phyloP scores from a whole-genome alignment of 768 basidiomycete species.

The Amanita polypyramis region DNA sequence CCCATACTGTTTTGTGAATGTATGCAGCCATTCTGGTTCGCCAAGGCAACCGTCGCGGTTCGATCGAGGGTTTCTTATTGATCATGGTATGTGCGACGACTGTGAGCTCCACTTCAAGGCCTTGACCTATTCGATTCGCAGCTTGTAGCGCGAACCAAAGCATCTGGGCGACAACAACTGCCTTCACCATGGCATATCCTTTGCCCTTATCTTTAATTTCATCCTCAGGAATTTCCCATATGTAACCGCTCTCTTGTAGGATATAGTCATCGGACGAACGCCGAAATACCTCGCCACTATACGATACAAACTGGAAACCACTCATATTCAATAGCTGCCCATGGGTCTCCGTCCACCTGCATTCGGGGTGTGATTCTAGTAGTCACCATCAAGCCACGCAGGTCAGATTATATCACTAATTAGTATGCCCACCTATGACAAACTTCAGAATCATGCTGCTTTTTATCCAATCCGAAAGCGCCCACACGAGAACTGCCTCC shows the following conservation, averaged over 20 bases:
- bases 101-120: slow-evolving; percentile 19
- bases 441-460: background rate
- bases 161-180: slow-evolving; percentile 17
- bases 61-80: slow-evolving; percentile 6
- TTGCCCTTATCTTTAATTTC: slow-evolving; percentile 20
- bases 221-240: slow-evolving; percentile 8
- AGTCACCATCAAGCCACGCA: background rate
- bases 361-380: background rate
- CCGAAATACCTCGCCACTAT: background rate
- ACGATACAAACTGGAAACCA: background rate
- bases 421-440: background rate
- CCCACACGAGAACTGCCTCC: background rate
- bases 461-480: background rate
- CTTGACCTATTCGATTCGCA: slow-evolving; percentile 13
- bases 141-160: slow-evolving; percentile 22
- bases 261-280: background rate
- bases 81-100: slow-evolving; percentile 19
- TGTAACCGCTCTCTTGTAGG: slow-evolving; percentile 1
- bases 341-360: slow-evolving; percentile 2
- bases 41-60: background rate
- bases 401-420: background rate
- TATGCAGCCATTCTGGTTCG: background rate
- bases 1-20: background rate
- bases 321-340: background rate
- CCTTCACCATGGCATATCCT: slow-evolving; percentile 17